Conservation (phyloP, 1,284 basidiomycete genomes). For the Moesziomyces aphidis region DNA sequence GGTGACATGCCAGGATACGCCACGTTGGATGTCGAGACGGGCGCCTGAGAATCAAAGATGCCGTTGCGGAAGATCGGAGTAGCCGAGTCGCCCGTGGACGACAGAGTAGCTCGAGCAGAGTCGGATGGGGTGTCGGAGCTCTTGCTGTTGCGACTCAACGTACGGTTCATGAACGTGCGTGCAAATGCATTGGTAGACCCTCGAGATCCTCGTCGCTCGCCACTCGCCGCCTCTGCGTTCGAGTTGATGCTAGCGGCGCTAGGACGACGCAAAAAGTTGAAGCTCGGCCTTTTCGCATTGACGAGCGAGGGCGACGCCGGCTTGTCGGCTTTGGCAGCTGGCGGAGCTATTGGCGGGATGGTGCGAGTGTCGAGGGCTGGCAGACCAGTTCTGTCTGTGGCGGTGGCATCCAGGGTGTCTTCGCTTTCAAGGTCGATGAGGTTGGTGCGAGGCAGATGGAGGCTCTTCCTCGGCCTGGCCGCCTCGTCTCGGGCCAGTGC, state of each 20-base stretch:
- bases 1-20: constrained; percentile 39
- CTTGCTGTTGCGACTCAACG: constrained; percentile 36
- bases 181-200: constrained; percentile 11
- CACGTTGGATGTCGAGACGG: neutral
- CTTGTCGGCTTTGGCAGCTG: constrained; percentile 15
- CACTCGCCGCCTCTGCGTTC: constrained; percentile 13
- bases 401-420: constrained; percentile 1
- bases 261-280: constrained; percentile 37
- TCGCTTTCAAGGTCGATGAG: constrained; percentile 22
- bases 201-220: constrained; percentile 23
- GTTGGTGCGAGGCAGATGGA: constrained; percentile 25
- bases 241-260: constrained; percentile 30
- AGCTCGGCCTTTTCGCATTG: constrained; percentile 22
- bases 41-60: constrained; percentile 22
- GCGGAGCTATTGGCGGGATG: constrained; percentile 17
- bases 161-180: constrained; percentile 31
- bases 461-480: constrained; percentile 32
- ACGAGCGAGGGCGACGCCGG: constrained; percentile 22
- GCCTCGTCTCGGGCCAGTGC: constrained; percentile 33
- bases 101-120: neutral
- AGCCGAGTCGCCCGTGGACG: constrained; percentile 7
- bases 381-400: constrained; percentile 3
- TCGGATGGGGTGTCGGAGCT: constrained; percentile 9
- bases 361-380: constrained; percentile 2
- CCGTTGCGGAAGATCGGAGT: constrained; percentile 23